Percentiles rank a stretch among this genome's conserved stretches.
phyloP scores from a whole-genome alignment of 1,139 yeast genomes.

The Zygoascus sp. region DNA sequence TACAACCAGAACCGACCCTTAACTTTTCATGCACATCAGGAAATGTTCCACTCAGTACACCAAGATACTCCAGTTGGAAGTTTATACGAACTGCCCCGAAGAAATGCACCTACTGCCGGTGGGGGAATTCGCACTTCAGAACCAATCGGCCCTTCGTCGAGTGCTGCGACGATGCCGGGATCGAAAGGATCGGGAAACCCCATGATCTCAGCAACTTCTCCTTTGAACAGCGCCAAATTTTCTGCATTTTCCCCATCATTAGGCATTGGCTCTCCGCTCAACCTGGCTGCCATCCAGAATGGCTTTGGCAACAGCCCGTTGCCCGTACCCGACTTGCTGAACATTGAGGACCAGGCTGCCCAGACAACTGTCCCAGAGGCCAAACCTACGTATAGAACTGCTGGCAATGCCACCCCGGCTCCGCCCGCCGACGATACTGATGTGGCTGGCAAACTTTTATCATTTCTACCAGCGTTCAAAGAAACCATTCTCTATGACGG shows the following conservation, averaged over 20 bases:
- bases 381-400: conserved; percentile 12
- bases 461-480: conserved; percentile 23
- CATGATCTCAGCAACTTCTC: not conserved
- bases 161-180: not conserved
- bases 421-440: not conserved
- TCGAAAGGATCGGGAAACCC: not conserved
- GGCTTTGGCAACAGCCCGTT: not conserved
- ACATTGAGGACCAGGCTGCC: not conserved
- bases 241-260: conserved; percentile 4
- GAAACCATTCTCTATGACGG: conserved; percentile 25
- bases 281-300: not conserved
- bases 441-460: conserved; percentile 18
- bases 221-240: conserved; percentile 7
- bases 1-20: not conserved
- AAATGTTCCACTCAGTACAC: not conserved
- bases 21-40: not conserved
- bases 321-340: conserved; percentile 1
- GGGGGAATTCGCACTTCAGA: not conserved
- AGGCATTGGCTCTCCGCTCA: conserved; percentile 3
- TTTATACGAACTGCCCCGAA: not conserved
- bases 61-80: not conserved
- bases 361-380: conserved; percentile 16
- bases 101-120: not conserved
- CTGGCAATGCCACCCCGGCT: not conserved
- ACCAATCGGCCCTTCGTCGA: not conserved